Base-by-base conservation (phyloP, 768 basidiomycete species). In the Suillus discolor region DNA sequence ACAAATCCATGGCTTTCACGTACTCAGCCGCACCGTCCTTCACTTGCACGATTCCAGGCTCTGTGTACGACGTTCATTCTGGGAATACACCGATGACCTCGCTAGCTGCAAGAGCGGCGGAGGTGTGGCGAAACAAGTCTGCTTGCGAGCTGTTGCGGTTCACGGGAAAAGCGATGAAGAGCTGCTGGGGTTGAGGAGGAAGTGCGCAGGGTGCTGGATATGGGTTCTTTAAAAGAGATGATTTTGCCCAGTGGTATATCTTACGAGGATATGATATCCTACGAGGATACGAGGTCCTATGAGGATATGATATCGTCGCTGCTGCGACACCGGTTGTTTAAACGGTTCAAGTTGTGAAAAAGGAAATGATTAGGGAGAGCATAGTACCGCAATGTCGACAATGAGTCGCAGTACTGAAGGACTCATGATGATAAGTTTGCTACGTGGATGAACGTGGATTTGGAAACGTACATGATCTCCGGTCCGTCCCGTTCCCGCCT, bases 21-120 rank as follows among this genome's bases (percentile, higher is more conserved):
- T 86, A 92, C 71, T 92, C 91, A 57, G 92, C 82, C 7, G 88
- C 89, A 54, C 92, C 91, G 57, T 90, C 87, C 73, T 84, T 74
- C 15, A 83, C 72, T 68, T 85, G 85, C 25, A 79, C 74, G 49
- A 86, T 85, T 6, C 76, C 71, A 12, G 81, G 80, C 63, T 82
- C 78, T 0, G 83, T 85, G 66, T 85, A 84, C 62, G 80, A 82
- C 41, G 84, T 85, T 23, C 88, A 88, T 69, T 89, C 88, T n/a
- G 0, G 87, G 87, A 69, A 93, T 16, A 93, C 83, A 0, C 87
- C 90, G 25, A 93, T 81, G 13, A 84, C 86, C 67, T 86, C 80
- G 6, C 83, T 83, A 13, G 69, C 67, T 13, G 81, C 81, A n/a
- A 91, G 79, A 0, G 83, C 85, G 28, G 82, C 80, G 44, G 86